Base-by-base conservation (phyloP, 441 rosid genomes). In the Kokia cookei region DNA sequence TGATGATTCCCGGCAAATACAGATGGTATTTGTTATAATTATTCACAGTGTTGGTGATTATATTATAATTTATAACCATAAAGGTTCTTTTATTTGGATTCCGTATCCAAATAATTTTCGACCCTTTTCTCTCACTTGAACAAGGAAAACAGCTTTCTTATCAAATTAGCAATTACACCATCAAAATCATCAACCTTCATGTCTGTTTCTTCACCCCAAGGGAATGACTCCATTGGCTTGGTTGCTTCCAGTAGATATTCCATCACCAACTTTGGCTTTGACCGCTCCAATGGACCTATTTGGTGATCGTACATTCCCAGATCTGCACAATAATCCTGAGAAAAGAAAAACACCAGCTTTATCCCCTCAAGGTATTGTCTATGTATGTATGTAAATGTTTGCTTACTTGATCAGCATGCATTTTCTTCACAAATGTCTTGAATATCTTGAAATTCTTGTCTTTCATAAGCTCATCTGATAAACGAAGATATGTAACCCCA, bases 371-470 rank as follows among this genome's bases (percentile, higher is more conserved):
- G 17, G 54, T 50, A 48, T 48, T 48, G 42, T 48, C 19, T 8
- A 27, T 48, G 8, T 9, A 12, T 22, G 29, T 5, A 29, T 32
- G 45, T 32, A 32, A 47, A 17, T 65, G 64, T 15, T 40, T 37
- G 43, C 81, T 82, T 86, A 92, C 92, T 76, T 88, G 94, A 80
- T 91, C 87, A 15, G 91, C 97, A 66, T 91, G 96, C 93, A 90
- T 87, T 76, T 89, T 90, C 86, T 77, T 91, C 79, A 91, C 90
- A 24, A 91, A 88, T 45, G 71, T 87, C 83, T 85, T 90, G 86
- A 93, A 91, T 72, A 85, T 15, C 37, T 81, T 82, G 78, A 87
- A 88, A 58, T 90, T 91, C 58, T 73, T 59, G 60, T 72, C 74
- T 65, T 83, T 29, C 9, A 88, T 53, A 5, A 90, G 79, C 4